Evolutionary conservation across 768 basidiomycete genomes (phyloP), one percentile per base, ranked within the genome.

Genomic region (Udeniomyces megalosporus): DNA sequence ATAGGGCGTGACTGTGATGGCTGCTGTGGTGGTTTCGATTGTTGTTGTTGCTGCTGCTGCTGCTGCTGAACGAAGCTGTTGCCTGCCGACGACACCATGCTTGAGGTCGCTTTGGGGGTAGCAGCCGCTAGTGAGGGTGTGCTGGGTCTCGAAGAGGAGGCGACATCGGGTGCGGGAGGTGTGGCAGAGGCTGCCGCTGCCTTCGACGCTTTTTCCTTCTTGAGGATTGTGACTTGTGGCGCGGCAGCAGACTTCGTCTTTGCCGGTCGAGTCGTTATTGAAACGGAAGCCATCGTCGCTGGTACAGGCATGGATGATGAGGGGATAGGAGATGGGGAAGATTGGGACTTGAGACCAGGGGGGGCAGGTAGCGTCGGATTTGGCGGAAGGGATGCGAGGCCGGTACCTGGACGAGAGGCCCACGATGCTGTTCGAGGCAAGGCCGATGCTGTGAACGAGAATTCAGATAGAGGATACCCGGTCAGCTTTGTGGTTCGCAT

Each of bases 391-490:
- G 65, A 54, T 22, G 62, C 63, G 26, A 65, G 63, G 20, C 63
- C 63, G 32, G 63, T 58, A 52, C 70, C 74, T 17, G 62, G 62
- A 12, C 62, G 55, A 26, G 62, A 57, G 0, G 76, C 78, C 78
- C 78, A 79, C 31, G 76, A 75, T 5, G 78, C 78, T 14, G 76
- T 74, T 14, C 76, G 83, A 59, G 88, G 88, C 49, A 90, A 75
- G 49, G 79, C 81, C 69, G 75, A 57, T 7, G 55, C 51, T 53
- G 32, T 20, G 17, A 42, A 8, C 8, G 32, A 14, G 31, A 53
- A 28, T 10, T 17, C 11, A 53, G 51, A 31, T 14, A n/a, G n/a
- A n/a, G n/a, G n/a, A n/a, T n/a, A n/a, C n/a, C n/a, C n/a, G n/a
- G n/a, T n/a, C n/a, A n/a, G n/a, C n/a, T n/a, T n/a, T n/a, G n/a